These are phyloP conservation scores for Melastoma candidum DNA, from an alignment of 441 rosid species.

Conservation along the genomic window DNA sequence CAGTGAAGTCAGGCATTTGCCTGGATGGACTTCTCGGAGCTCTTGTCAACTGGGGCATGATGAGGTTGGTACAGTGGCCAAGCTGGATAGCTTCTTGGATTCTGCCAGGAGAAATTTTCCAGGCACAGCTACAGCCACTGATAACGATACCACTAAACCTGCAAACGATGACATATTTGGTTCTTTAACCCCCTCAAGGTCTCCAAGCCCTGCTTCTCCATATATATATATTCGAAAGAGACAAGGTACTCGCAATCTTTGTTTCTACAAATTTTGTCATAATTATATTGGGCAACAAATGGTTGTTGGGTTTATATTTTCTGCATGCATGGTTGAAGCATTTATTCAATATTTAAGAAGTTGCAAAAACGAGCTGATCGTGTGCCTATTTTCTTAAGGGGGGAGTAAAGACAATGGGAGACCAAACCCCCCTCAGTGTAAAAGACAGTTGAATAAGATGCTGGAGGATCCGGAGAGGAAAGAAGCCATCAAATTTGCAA, in stretches of 20 bases:
- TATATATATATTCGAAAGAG: conserved; percentile 10
- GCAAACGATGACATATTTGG: conserved; percentile 9
- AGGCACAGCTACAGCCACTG: conserved; percentile 4
- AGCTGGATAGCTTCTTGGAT: not conserved
- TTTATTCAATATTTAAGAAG: no score
- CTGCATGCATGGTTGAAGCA: no score
- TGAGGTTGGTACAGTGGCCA: no score
- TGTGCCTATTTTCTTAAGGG: conserved; percentile 4
- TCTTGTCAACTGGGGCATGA: not conserved
- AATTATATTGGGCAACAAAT: no score
- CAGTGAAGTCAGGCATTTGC: not conserved
- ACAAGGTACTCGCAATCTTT: conserved; percentile 19
- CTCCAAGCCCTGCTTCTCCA: conserved; percentile 11
- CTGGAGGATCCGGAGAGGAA: conserved; percentile 2
- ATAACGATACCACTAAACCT: conserved; percentile 8
- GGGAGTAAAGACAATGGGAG: conserved; percentile 1
- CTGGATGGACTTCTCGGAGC: not conserved
- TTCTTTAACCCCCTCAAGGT: conserved; percentile 18
- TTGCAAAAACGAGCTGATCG: not conserved
- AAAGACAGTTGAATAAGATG: conserved; percentile 5
- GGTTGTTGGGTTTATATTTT: no score
- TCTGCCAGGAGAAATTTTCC: not conserved
- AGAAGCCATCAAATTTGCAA: conserved; percentile 1
- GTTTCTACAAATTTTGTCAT: no score
- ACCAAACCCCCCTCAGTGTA: conserved; percentile 1